Evolutionary conservation across 345 rosid species (phyloP), one percentile per base, ranked within the genome.

Genomic region (Hypericum androsaemum): DNA sequence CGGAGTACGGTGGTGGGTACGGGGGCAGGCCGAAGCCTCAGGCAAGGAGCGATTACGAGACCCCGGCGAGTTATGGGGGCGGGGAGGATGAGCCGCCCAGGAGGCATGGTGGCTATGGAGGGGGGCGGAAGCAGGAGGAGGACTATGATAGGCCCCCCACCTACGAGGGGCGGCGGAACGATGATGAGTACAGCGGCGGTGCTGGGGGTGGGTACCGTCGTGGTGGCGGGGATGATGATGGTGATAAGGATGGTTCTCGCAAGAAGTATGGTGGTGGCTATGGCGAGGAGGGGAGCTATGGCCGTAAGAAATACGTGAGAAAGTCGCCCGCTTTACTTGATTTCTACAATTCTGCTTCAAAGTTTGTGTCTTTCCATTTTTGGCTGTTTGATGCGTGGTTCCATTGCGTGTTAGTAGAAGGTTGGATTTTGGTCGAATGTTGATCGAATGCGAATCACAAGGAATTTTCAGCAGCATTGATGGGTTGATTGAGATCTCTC

Each of bases 291-390:
- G 83, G 77, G 59, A 62, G 77, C 69, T 74, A 77, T 61, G 87
- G 89, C 47, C 89, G 92, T 74, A 87, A 84, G 81, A 84, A 84
- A 75, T 69, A 92, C 71, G 98, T 92, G 47, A 81, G 83, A 66
- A 11, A 3, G 40, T 55, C 32, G 1, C 32, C 1, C 32, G 4
- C 32, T 22, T 22, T 22, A 22, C 4, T 22, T 22, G 32, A 22
- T 22, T 22, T 1, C 32, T 22, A 4, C 32, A 22, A 1, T 22
- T 1, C 32, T 22, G 32, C 32, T 6, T 47, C 11, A 41, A 43
- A 38, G 41, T 47, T 28, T 42, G 7, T 7, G 8, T 38, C 41
- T 3, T 37, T 15, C 37, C 1, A 43, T 15, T 41, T 40, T 14
- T 0, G 11, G 12, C 1, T 47, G 6, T 39, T 42, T 13, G 7